Evolutionary conservation across 345 rosid genomes (phyloP), one percentile per base, ranked within the genome.

Genomic region (Syzygium aqueum): DNA sequence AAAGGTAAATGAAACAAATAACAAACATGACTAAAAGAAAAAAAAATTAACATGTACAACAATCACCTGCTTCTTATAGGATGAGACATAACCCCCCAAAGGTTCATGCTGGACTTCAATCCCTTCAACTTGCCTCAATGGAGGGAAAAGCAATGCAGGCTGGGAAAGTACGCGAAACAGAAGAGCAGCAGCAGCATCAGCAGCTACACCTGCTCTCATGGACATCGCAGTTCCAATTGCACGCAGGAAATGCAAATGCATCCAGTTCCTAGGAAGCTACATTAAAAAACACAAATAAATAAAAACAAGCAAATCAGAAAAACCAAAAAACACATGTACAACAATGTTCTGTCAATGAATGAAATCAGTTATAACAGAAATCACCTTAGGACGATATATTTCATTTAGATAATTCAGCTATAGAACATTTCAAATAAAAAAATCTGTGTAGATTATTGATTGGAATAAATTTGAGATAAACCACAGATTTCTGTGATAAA

Each of bases 181-280:
- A 90, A 97, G 93, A 54, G 99, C 99, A 59, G 98, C 99, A 14
- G 99, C 99, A 88, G 98, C 98, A 91, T 97, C 99, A 87, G 99
- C 98, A 87, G 99, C 99, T 87, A 97, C 94, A 84, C 98, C 98
- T 43, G 93, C 97, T 91, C 99, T 94, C 99, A 97, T 97, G 87
- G 99, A 97, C 98, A 97, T 97, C 43, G 98, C 99, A 67, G 94
- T 94, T 87, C 99, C 99, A 84, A 97, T 97, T 65, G 99, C 99
- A 84, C 99, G 97, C 94, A 97, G 92, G 93, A 97, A 97, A 90
- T 97, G 99, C 93, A 97, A 91, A 92, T 97, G 99, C 98, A 97
- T 93, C 99, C 99, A 97, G 91, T 97, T 97, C 90, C 96, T 93
- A 46, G 99, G 99, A 89, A 97, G 96, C 99, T 97, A 88, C 90